Conservation (phyloP, 495 filamentous ascomycete species). For the Tirmania nivea region DNA sequence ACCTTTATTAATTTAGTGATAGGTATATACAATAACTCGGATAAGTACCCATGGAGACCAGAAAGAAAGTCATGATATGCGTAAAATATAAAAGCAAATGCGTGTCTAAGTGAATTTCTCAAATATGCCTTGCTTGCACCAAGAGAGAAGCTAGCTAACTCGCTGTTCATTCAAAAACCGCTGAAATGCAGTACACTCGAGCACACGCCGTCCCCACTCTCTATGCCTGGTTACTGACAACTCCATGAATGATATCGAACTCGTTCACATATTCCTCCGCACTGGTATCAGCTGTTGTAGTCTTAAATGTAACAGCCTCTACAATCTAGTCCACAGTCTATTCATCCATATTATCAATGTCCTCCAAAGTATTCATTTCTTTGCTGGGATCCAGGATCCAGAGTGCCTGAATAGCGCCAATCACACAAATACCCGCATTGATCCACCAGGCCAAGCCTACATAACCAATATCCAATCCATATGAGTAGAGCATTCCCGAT, state of each 20-base stretch:
- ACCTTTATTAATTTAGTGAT: too few relatives aligned
- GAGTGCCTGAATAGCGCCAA: slow-evolving; percentile 33
- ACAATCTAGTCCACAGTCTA: slow-evolving; percentile 9
- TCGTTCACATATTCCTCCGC: slow-evolving; percentile 7
- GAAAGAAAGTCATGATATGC: too few relatives aligned
- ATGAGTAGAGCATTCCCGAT: slow-evolving; percentile 63
- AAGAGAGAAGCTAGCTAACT: too few relatives aligned
- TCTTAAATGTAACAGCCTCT: slow-evolving; percentile 3
- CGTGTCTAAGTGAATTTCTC: too few relatives aligned
- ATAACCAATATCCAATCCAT: slow-evolving; percentile 55
- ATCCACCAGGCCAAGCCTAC: slow-evolving; percentile 87
- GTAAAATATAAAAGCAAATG: too few relatives aligned
- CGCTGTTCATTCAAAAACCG: too few relatives aligned
- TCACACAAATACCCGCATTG: slow-evolving; percentile 48
- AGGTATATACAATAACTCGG: too few relatives aligned
- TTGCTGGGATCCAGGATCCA: slow-evolving; percentile 11
- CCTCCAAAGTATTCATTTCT: slow-evolving; percentile 3
- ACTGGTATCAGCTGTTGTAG: slow-evolving; percentile 1
- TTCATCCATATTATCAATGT: slow-evolving; percentile 11
- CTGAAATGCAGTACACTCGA: too few relatives aligned
- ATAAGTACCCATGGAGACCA: too few relatives aligned
- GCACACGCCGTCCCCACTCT: neutral
- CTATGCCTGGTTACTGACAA: neutral
- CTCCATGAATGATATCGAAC: slow-evolving; percentile 6
- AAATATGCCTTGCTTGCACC: too few relatives aligned